phyloP scores from a whole-genome alignment of 176 grass and related monocot species.

The Musa beccarii region DNA sequence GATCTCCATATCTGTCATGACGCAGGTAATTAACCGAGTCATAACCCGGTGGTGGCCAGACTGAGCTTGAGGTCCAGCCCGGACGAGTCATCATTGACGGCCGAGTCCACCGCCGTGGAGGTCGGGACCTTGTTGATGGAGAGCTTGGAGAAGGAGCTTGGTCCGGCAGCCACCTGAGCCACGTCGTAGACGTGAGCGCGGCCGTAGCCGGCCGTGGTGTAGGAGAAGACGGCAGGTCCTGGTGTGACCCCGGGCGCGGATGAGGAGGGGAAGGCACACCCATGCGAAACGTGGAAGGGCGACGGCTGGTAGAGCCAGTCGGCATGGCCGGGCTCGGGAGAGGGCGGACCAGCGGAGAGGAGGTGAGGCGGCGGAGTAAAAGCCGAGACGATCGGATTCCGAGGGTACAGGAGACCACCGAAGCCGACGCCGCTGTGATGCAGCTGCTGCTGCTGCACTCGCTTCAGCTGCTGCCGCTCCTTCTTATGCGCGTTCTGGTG shows the following conservation, averaged over 20 bases:
- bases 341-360: not conserved
- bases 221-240: not conserved
- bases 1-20: too few species aligned
- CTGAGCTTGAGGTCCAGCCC: conserved; percentile 74
- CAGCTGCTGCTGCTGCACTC: conserved; percentile 20
- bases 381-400: conserved; percentile 13
- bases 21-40: not conserved
- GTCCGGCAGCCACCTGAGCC: not conserved
- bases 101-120: not conserved
- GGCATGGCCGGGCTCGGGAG: not conserved
- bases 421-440: not conserved
- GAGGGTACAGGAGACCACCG: not conserved
- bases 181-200: not conserved
- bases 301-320: conserved; percentile 12
- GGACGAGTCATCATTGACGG: conserved; percentile 22
- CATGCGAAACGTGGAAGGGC: conserved; percentile 29
- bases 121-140: too few species aligned
- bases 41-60: conserved; percentile 50
- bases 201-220: not conserved
- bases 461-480: conserved; percentile 55
- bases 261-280: conserved; percentile 9
- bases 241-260: not conserved
- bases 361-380: conserved; percentile 24
- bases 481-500: conserved; percentile 69
- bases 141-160: not conserved